phyloP scores from a whole-genome alignment of 2,329 filamentous ascomycete species.

The Piedraia hortae region DNA sequence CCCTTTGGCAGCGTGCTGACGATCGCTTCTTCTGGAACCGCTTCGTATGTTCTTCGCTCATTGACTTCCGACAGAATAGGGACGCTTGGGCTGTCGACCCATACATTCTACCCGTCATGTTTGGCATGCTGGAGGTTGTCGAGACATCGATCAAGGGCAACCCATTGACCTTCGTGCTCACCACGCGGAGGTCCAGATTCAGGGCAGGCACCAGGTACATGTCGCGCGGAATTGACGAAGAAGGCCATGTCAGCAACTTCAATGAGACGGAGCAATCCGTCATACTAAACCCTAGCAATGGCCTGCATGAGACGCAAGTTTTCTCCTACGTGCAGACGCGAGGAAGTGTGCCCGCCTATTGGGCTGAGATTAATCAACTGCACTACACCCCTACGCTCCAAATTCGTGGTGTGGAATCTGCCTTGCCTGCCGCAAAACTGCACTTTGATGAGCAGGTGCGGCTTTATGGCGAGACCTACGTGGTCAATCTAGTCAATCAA shows the following conservation, averaged over 20 bases:
- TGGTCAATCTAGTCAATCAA: slow-evolving; percentile 93
- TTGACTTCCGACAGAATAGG: slow-evolving; percentile 49
- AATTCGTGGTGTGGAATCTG: slow-evolving; percentile 58
- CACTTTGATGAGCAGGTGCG: slow-evolving; percentile 88
- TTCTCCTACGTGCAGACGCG: slow-evolving; percentile 89
- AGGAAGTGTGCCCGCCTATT: slow-evolving; percentile 85
- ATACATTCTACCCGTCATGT: slow-evolving; percentile 85
- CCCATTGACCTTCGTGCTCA: slow-evolving; percentile 58
- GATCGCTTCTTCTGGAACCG: slow-evolving; percentile 98
- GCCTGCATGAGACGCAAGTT: slow-evolving; percentile 55
- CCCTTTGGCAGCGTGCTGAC: slow-evolving; percentile 77
- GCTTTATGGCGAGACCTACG: slow-evolving; percentile 84
- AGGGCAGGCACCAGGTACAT: slow-evolving; percentile 84
- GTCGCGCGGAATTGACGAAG: slow-evolving; percentile 73
- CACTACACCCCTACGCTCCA: slow-evolving; percentile 79
- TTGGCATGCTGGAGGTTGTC: slow-evolving; percentile 80
- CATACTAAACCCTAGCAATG: slow-evolving; percentile 55
- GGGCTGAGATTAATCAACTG: slow-evolving; percentile 84
- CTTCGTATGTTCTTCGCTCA: slow-evolving; percentile 71
- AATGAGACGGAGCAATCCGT: slow-evolving; percentile 93
- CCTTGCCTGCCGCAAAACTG: slow-evolving; percentile 47
- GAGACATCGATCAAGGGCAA: slow-evolving; percentile 66
- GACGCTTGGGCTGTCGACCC: slow-evolving; percentile 40
- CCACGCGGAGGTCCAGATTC: slow-evolving; percentile 68
- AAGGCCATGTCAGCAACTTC: slow-evolving; percentile 92